These are phyloP conservation scores for Carex kokanica DNA, from an alignment of 176 grass and related monocot species.

Conservation along the genomic window DNA sequence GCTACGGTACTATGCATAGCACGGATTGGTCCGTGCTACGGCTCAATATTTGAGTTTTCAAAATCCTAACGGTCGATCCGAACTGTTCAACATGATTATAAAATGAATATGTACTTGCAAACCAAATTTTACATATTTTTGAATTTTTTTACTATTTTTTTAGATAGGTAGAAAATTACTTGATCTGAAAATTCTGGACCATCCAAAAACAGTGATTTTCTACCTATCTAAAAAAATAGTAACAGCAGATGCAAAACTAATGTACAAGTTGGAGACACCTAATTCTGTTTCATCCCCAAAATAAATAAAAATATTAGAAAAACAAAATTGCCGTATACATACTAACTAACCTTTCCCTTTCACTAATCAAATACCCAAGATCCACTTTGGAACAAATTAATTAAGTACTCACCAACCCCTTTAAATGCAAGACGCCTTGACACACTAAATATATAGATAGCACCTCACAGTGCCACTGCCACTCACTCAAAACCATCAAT, in stretches of 20 bases:
- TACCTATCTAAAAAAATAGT: too few species aligned
- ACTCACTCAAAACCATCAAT: background rate
- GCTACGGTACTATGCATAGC: too few species aligned
- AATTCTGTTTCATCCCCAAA: background rate
- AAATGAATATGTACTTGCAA: too few species aligned
- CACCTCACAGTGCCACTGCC: background rate
- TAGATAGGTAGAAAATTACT: too few species aligned
- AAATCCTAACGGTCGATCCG: too few species aligned
- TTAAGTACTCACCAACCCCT: conserved; percentile 10
- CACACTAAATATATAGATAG: conserved; percentile 14
- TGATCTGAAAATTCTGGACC: too few species aligned
- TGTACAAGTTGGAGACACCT: background rate
- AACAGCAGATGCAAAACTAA: background rate
- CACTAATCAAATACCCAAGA: background rate
- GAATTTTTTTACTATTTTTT: too few species aligned
- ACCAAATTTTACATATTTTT: too few species aligned
- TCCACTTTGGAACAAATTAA: background rate
- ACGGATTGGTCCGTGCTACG: too few species aligned
- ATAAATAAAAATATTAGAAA: background rate
- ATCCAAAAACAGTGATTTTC: too few species aligned
- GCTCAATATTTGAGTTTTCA: too few species aligned
- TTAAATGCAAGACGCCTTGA: conserved; percentile 9
- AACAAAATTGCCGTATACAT: background rate
- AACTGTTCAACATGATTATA: too few species aligned
- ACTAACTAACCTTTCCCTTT: background rate